Evolutionary conservation across 2,329 filamentous ascomycete genomes (phyloP).

Genomic region (Paraconiothyrium brasiliense): DNA sequence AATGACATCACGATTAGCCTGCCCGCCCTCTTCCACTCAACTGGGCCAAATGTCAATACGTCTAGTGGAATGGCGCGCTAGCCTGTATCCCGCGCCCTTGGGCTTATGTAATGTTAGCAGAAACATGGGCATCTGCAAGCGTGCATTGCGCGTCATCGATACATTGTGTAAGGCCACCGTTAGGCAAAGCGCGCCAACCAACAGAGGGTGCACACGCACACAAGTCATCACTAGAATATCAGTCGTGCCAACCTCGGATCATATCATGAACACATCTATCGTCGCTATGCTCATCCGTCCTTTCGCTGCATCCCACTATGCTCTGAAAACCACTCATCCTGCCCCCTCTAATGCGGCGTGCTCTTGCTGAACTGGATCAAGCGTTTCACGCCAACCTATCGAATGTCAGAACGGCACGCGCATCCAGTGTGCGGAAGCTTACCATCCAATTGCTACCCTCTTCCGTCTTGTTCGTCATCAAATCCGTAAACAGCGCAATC

Average conservation of each 20-base stretch:
- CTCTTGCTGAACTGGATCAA: constrained; percentile 51
- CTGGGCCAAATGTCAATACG: not conserved
- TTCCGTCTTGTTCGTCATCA: constrained; percentile 59
- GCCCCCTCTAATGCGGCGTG: constrained; percentile 30
- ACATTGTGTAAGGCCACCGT: not conserved
- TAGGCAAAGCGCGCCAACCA: not conserved
- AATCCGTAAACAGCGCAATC: constrained; percentile 53
- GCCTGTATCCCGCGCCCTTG: not conserved
- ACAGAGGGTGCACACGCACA: not conserved
- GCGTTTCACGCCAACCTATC: constrained; percentile 49
- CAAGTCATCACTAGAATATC: not conserved
- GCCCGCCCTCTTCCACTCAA: not conserved
- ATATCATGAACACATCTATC: constrained; percentile 11
- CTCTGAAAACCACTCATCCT: not conserved
- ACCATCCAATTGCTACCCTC: constrained; percentile 63
- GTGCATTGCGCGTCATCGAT: constrained; percentile 2
- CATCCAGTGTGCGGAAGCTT: constrained; percentile 34
- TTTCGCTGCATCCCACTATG: not conserved
- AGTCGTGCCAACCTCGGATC: not conserved
- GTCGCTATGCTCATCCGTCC: not conserved
- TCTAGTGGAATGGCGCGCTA: not conserved
- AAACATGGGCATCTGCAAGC: not conserved
- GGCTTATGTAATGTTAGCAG: not conserved
- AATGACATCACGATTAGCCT: constrained; percentile 14
- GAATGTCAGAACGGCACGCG: constrained; percentile 18